A percentile compares a stretch with the other conserved stretches of the same genome.
Evolutionary conservation across 1,284 basidiomycete species (phyloP).

Genomic region (Fistulinella cinereoalba): DNA sequence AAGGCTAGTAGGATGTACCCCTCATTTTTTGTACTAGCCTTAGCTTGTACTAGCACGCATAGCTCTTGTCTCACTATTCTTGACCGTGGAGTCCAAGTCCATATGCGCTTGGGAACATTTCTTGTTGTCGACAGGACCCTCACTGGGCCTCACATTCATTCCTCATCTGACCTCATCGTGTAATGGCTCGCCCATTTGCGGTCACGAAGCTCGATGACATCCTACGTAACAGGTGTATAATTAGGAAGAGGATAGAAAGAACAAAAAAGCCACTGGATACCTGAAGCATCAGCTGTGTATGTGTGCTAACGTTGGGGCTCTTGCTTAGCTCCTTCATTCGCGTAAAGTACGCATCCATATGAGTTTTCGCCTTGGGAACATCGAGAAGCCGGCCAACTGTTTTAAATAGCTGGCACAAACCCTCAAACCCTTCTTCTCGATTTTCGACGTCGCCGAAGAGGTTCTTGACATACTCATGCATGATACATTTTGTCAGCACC

Average conservation of each 20-base stretch:
- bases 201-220: slow-evolving; percentile 85
- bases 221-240: slow-evolving; percentile 44
- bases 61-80: no score
- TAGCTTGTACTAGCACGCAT: no score
- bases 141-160: no score
- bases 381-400: slow-evolving; percentile 88
- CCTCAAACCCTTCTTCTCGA: slow-evolving; percentile 97
- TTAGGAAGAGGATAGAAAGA: slow-evolving; percentile 10
- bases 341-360: slow-evolving; percentile 92
- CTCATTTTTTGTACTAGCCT: no score
- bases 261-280: slow-evolving; percentile 48
- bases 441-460: slow-evolving; percentile 89
- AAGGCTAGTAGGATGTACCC: no score
- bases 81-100: no score
- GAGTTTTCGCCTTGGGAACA: slow-evolving; percentile 71
- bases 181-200: slow-evolving; percentile 88
- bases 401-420: slow-evolving; percentile 86
- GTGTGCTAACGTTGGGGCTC: slow-evolving; percentile 73
- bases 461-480: slow-evolving; percentile 96
- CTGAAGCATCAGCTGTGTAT: slow-evolving; percentile 95
- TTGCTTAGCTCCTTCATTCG: slow-evolving; percentile 83
- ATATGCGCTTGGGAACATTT: no score
- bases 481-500: slow-evolving; percentile 93
- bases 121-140: no score
- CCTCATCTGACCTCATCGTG: no score